Base-by-base conservation (phyloP, 129 eudicot species). In the Kitagawia praeruptora region DNA sequence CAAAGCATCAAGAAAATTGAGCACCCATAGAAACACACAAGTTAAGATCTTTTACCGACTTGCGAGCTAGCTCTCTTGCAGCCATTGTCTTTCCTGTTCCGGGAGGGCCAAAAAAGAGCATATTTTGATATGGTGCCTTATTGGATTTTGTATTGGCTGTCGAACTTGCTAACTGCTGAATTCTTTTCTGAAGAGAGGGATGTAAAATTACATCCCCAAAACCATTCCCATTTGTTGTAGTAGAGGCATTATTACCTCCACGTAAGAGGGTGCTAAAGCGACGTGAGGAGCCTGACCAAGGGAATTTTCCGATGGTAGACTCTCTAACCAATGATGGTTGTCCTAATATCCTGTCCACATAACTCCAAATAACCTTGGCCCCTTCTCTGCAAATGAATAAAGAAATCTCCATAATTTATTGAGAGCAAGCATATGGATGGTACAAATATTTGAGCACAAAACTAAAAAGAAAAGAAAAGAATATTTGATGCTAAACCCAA, bases 21-120 rank as follows among this genome's bases (percentile, higher is more conserved):
- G 75, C 53, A 73, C 28, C 15, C 71, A 72, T 14, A 49, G 7
- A 47, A 76, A 77, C 58, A 76, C 49, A 79, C 74, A 78, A 77
- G 75, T 25, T 23, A 53, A 37, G 81, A 80, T 51, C 28, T 41
- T 88, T 39, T 90, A 96, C 99, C 75, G 99, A 96, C 86, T 89
- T 92, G 63, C 87, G 92, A 58, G 99, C 99, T 34, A 96, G 86
- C 89, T 96, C 99, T 83, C 98, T 88, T 38, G 99, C 98, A 83
- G 95, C 98, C 98, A 96, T 92, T 13, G 99, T 92, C 80, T 96
- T 96, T 76, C 99, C 99, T 37, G 99, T 96, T 88, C 99, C 99
- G 6, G 99, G 99, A 41, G 98, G 99, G 46, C 99, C 99, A 82
- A 89, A 96, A 48, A 96, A 96, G 61, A 96, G 98, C 98, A 96